Conservation (phyloP, 352 stramenopile species). For the Pythium aquatile region DNA sequence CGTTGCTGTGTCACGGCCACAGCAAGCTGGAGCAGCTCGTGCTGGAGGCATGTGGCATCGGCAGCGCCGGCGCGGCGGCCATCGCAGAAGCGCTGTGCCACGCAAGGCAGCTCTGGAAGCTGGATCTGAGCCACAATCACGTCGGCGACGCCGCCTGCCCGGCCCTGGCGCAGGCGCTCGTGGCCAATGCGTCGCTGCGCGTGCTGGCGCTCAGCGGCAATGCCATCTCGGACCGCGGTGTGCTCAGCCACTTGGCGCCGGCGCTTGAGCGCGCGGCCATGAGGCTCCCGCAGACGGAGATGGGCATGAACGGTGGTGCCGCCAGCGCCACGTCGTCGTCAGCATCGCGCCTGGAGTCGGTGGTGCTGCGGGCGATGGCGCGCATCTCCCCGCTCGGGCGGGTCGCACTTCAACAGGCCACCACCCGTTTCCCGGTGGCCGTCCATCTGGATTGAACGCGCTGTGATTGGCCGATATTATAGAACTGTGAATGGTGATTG, state of each 20-base stretch:
- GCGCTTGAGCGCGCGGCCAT: slow-evolving; percentile 33
- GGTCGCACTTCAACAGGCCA: slow-evolving; percentile 35
- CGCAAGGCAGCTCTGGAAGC: slow-evolving; percentile 62
- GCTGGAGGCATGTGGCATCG: slow-evolving; percentile 58
- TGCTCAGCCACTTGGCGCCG: slow-evolving; percentile 46
- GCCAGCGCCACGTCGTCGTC: slow-evolving; percentile 5
- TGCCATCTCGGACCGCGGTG: slow-evolving; percentile 53
- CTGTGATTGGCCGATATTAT: slow-evolving; percentile 26
- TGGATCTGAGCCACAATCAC: slow-evolving; percentile 71
- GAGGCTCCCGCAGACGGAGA: background rate
- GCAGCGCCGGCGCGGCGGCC: slow-evolving; percentile 44
- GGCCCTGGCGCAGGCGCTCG: slow-evolving; percentile 35
- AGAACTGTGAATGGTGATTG: slow-evolving; percentile 28
- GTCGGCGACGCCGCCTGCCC: slow-evolving; percentile 51
- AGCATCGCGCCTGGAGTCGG: slow-evolving; percentile 37
- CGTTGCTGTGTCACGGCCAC: slow-evolving; percentile 42
- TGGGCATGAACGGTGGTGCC: background rate
- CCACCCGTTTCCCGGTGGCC: slow-evolving; percentile 23
- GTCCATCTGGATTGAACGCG: slow-evolving; percentile 4
- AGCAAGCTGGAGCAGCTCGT: slow-evolving; percentile 68
- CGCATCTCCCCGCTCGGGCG: slow-evolving; percentile 37
- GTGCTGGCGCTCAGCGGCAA: slow-evolving; percentile 56
- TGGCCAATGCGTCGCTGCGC: slow-evolving; percentile 35
- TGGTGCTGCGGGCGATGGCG: slow-evolving; percentile 50
- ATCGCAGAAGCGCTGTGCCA: slow-evolving; percentile 47